Conservation (phyloP, 1,139 yeast genomes). For the Geotrichum bryndzae region DNA sequence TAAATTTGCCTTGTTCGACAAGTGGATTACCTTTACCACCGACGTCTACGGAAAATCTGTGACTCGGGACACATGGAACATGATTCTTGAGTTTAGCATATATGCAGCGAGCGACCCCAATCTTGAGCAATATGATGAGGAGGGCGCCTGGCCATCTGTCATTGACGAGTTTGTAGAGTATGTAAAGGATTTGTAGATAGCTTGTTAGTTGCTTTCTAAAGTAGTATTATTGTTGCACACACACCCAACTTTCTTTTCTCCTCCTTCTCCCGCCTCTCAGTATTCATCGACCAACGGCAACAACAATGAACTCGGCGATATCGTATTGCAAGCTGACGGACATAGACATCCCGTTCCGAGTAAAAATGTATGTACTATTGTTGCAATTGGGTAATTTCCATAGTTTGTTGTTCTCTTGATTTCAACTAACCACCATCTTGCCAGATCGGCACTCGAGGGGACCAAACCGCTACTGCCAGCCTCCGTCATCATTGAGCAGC, state of each 20-base stretch:
- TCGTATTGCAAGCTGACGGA: conserved; percentile 70
- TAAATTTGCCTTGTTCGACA: conserved; percentile 37
- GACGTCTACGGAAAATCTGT: conserved; percentile 43
- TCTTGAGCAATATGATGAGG: conserved; percentile 61
- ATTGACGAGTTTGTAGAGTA: conserved; percentile 79
- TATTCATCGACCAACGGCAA: background rate
- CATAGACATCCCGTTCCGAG: conserved; percentile 49
- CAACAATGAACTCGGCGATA: background rate
- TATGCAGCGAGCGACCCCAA: conserved; percentile 50
- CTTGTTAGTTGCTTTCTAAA: background rate
- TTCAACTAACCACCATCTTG: conserved; percentile 24
- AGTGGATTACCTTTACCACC: conserved; percentile 49
- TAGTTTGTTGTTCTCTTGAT: conserved; percentile 26
- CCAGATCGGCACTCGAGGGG: conserved; percentile 39
- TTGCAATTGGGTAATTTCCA: background rate
- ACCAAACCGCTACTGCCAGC: conserved; percentile 42
- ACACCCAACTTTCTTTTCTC: background rate
- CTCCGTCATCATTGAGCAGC: conserved; percentile 50
- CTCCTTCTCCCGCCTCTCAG: background rate
- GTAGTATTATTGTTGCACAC: background rate
- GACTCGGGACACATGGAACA: conserved; percentile 75
- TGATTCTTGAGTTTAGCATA: conserved; percentile 63
- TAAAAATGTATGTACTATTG: conserved; percentile 37
- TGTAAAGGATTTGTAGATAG: conserved; percentile 14
- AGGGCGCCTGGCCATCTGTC: conserved; percentile 82